Conservation (phyloP, 192 early-diverging fungal genomes). For the Coemansia sp. region DNA sequence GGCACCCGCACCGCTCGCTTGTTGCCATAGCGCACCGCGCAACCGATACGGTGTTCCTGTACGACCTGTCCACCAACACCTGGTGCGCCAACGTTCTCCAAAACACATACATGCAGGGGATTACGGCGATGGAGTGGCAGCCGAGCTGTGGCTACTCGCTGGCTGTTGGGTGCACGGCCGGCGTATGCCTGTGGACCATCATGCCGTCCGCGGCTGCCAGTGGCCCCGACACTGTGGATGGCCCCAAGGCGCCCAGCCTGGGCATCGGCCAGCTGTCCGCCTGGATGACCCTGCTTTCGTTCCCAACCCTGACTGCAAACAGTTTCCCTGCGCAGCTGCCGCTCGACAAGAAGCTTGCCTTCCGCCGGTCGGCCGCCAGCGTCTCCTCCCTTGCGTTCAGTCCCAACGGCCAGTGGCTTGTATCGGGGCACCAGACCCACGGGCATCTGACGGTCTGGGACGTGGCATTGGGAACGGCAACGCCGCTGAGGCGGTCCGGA, state of each 20-base stretch:
- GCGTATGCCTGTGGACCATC: slow-evolving; percentile 53
- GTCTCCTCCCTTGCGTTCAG: slow-evolving; percentile 48
- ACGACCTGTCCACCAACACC: slow-evolving; percentile 61
- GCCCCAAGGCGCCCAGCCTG: slow-evolving; percentile 25
- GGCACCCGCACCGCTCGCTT: slow-evolving; percentile 70
- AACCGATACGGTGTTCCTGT: slow-evolving; percentile 66
- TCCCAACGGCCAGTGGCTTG: slow-evolving; percentile 50
- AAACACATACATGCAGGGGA: slow-evolving; percentile 43
- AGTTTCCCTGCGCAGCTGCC: slow-evolving; percentile 13
- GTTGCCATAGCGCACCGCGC: slow-evolving; percentile 68
- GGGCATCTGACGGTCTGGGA: slow-evolving; percentile 53
- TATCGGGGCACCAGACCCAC: slow-evolving; percentile 38
- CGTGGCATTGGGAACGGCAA: slow-evolving; percentile 43
- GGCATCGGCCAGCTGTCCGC: slow-evolving; percentile 34
- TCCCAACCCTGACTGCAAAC: slow-evolving; percentile 19
- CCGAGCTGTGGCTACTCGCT: slow-evolving; percentile 46
- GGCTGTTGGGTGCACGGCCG: slow-evolving; percentile 44
- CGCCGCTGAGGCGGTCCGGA: slow-evolving; percentile 45
- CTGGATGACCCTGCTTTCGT: slow-evolving; percentile 49
- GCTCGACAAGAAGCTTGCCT: neutral
- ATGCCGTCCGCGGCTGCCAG: slow-evolving; percentile 12
- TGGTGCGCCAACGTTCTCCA: slow-evolving; percentile 51
- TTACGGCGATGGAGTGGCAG: slow-evolving; percentile 53
- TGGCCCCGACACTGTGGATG: neutral
- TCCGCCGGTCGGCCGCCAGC: slow-evolving; percentile 28